phyloP scores from a whole-genome alignment of 2,329 filamentous ascomycete species.

The Venturia carpophila region DNA sequence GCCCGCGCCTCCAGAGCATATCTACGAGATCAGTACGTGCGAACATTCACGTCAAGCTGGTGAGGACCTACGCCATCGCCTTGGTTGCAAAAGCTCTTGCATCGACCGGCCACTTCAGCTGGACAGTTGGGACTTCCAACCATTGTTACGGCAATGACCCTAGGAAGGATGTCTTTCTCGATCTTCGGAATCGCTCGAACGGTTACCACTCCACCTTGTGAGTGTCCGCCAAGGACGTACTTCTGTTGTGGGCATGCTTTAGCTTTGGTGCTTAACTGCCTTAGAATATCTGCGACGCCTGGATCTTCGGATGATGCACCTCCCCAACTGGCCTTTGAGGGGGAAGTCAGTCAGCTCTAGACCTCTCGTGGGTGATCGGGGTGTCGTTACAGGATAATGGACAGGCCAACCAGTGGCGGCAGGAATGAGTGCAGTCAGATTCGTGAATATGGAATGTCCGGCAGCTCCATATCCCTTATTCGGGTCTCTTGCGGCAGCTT shows the following conservation, averaged over 20 bases:
- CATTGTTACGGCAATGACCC: conserved; percentile 17
- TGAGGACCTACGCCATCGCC: conserved; percentile 13
- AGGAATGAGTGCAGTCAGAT: conserved; percentile 12
- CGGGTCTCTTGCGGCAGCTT: too few relatives aligned
- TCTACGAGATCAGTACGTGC: too few relatives aligned
- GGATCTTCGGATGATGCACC: conserved; percentile 14
- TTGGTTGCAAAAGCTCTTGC: conserved; percentile 17
- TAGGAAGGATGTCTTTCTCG: background rate
- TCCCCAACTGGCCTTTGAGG: too few relatives aligned
- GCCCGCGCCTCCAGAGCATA: too few relatives aligned
- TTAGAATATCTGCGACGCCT: conserved; percentile 10
- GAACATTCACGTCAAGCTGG: too few relatives aligned
- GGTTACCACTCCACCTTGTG: conserved; percentile 17
- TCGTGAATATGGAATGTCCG: conserved; percentile 5
- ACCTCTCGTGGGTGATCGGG: too few relatives aligned
- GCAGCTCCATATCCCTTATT: conserved; percentile 18
- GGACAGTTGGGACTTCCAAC: conserved; percentile 16
- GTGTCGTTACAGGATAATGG: conserved; percentile 18
- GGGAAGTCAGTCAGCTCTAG: too few relatives aligned
- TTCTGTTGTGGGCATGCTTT: conserved; percentile 13
- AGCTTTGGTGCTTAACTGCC: background rate
- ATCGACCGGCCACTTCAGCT: conserved; percentile 12
- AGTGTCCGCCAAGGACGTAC: conserved; percentile 17
- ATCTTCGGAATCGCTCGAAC: conserved; percentile 15
- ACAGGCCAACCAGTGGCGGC: conserved; percentile 7